phyloP scores from a whole-genome alignment of 2,329 filamentous ascomycete species.

The Sordariomycetes sp. region DNA sequence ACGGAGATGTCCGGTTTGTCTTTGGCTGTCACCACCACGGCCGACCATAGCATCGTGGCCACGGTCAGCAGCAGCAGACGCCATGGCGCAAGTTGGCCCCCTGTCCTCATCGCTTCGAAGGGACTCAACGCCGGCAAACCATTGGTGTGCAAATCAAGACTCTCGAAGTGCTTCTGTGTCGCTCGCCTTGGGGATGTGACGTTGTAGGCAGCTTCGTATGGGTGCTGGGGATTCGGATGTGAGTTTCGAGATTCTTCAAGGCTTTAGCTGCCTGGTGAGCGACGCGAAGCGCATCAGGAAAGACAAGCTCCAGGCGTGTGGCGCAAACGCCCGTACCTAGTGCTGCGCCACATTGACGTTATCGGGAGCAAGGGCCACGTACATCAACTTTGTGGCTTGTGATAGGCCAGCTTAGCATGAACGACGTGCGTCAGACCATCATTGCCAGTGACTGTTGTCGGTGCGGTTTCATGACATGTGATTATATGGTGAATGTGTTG shows the following conservation, averaged over 20 bases:
- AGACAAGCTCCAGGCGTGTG: no score
- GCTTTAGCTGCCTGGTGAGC: no score
- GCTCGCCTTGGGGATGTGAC: no score
- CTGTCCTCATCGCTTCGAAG: constrained; percentile 44
- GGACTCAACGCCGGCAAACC: no score
- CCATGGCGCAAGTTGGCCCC: constrained; percentile 36
- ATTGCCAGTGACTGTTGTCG: no score
- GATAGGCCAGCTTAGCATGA: constrained; percentile 1
- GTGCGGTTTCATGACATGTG: no score
- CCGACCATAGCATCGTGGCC: constrained; percentile 8
- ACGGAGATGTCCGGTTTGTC: constrained; percentile 57
- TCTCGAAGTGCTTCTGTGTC: constrained; percentile 7
- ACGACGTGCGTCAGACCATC: no score
- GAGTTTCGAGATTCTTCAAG: neutral
- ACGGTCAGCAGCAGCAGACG: constrained; percentile 35
- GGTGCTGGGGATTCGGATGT: no score
- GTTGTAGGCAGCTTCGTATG: no score
- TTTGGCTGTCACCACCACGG: constrained; percentile 40
- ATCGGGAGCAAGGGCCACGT: constrained; percentile 2
- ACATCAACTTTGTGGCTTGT: neutral
- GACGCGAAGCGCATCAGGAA: no score
- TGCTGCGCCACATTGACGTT: neutral
- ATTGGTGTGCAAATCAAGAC: constrained; percentile 34
- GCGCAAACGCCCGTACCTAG: neutral
- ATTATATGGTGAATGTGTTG: no score